These are phyloP conservation scores for Colletotrichum eremochloae DNA, from an alignment of 2,329 filamentous ascomycete species.

Conservation along the genomic window DNA sequence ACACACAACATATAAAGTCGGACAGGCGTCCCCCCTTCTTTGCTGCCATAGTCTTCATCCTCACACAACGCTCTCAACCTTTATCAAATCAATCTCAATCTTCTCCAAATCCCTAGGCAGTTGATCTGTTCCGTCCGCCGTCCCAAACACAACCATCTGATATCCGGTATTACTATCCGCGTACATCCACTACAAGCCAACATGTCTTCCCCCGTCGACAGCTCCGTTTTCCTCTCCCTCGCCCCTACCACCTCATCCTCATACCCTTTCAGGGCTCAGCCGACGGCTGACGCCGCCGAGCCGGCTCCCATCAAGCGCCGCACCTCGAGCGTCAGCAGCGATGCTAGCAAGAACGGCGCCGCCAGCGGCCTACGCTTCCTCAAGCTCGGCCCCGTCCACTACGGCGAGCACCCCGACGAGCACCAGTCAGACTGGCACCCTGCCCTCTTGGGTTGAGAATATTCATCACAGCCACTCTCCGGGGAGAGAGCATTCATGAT, in stretches of 20 bases:
- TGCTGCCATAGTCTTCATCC: no score
- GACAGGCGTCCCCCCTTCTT: slow-evolving; percentile 11
- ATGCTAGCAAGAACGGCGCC: slow-evolving; percentile 48
- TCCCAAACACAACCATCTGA: background rate
- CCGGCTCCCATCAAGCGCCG: slow-evolving; percentile 57
- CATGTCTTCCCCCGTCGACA: slow-evolving; percentile 42
- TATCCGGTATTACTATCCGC: background rate
- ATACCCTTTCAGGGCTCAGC: slow-evolving; percentile 59
- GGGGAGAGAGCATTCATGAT: slow-evolving; percentile 1
- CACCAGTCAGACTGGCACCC: slow-evolving; percentile 57
- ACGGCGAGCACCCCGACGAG: slow-evolving; percentile 70
- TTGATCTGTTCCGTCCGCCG: slow-evolving; percentile 26
- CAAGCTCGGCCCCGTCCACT: slow-evolving; percentile 75
- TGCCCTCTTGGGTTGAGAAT: slow-evolving; percentile 25
- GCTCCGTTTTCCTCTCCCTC: slow-evolving; percentile 65
- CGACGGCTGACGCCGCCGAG: slow-evolving; percentile 48
- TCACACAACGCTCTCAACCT: slow-evolving; percentile 28
- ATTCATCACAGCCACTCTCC: background rate
- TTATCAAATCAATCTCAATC: background rate
- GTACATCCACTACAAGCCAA: slow-evolving; percentile 8
- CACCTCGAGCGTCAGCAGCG: slow-evolving; percentile 68
- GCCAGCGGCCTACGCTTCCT: slow-evolving; percentile 63
- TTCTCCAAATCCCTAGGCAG: slow-evolving; percentile 23
- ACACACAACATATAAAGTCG: slow-evolving; percentile 35
- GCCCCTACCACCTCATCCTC: slow-evolving; percentile 70